Evolutionary conservation across 1,284 basidiomycete species (phyloP).

Genomic region (Singerocomus rubriflavus): DNA sequence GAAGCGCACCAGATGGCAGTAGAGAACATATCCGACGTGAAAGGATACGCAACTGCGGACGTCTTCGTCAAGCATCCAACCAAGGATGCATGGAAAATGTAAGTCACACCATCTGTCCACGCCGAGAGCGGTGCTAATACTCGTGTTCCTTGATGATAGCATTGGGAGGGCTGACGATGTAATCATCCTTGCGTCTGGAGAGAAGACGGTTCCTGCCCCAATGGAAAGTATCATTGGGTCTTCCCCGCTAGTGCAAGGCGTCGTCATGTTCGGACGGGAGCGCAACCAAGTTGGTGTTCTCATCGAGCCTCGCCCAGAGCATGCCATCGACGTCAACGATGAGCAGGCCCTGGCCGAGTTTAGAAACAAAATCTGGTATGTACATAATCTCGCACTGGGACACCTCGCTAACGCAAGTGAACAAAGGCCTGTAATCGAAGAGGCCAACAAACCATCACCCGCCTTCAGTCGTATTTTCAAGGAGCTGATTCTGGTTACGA

Average conservation of each 20-base stretch:
- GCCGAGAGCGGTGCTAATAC: background rate
- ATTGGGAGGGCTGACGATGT: background rate
- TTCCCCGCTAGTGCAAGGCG: background rate
- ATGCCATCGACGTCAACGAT: background rate
- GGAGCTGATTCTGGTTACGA: conserved; percentile 4
- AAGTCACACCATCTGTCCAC: background rate
- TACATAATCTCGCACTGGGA: background rate
- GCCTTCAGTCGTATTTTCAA: conserved; percentile 1
- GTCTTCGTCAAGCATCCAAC: conserved; percentile 7
- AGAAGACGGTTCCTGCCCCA: background rate
- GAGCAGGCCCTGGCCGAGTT: background rate
- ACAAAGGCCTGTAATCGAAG: background rate
- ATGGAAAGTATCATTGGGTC: background rate
- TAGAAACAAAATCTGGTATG: conserved; percentile 1
- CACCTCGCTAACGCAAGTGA: background rate
- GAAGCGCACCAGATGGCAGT: background rate
- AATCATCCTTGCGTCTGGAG: background rate
- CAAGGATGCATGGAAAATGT: conserved; percentile 7
- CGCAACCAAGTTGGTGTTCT: background rate
- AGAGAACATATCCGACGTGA: background rate
- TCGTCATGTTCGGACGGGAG: background rate
- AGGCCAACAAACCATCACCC: conserved; percentile 1
- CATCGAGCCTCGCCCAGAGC: background rate
- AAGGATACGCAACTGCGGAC: conserved; percentile 2
- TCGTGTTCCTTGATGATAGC: background rate